Base-by-base conservation (phyloP, 805 yeast species). In the Scheffersomyces lignosus region DNA sequence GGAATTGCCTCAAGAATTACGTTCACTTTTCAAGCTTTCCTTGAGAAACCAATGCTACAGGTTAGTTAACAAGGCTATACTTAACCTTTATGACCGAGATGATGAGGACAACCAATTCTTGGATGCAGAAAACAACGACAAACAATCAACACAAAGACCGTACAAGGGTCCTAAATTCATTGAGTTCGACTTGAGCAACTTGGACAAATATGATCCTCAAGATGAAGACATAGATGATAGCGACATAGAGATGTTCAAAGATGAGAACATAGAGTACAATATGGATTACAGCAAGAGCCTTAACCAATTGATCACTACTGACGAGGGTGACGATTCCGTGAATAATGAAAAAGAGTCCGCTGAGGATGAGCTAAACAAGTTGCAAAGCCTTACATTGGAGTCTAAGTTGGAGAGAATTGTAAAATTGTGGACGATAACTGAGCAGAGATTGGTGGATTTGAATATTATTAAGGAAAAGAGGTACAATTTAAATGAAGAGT, bases 11-110 rank as follows among this genome's bases (percentile, higher is more conserved):
- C 62, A 62, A 18, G 77, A 76, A 43, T 61, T 87, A 44, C 64
- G 73, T 30, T 65, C 65, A 15, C 60, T 87, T 27, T 70, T 84
- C 54, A 79, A 83, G 43, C 59, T 81, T 28, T 70, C 80, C 26
- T 57, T 83, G 45, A 67, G 96, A 35, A 63, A 70, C 13, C 80
- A 78, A 39, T 80, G 91, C 38, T 86, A 89, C 8, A 71, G 78
- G 25, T 56, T 80, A 26, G 88, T 89, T 9, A 89, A 89, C 59
- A 73, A 73, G 49, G 80, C 81, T 4, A 78, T 85, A 5, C 60
- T 86, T 29, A 57, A 68, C 33, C 54, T 69, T 20, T 47, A 51
- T 22, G 43, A 39, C 13, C 42, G 39, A 31, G 37, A 43, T 25
- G 36, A 40, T 23, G 45, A 45, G 20, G 42, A 37, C n/a, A 38